Base-by-base conservation (phyloP, 139 green algal genomes). In the Edaphochlamys debaryana region DNA sequence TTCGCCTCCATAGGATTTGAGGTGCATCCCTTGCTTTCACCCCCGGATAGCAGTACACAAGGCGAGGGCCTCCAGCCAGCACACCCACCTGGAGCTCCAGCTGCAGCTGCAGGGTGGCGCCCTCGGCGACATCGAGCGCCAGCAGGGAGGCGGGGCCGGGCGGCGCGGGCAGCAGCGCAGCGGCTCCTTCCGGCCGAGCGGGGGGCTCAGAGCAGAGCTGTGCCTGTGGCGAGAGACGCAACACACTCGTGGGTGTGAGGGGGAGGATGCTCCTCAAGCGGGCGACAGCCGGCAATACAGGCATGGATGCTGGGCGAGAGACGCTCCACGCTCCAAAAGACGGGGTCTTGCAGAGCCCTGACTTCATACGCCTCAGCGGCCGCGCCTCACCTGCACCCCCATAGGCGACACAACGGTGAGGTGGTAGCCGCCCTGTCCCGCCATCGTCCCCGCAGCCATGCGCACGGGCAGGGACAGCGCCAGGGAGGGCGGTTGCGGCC, bases 351-450 rank as follows among this genome's bases (percentile, higher is more conserved):
- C n/a, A n/a, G n/a, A n/a, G n/a, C n/a, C n/a, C n/a, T n/a, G n/a
- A n/a, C n/a, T n/a, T n/a, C n/a, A n/a, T n/a, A n/a, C n/a, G n/a
- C n/a, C n/a, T n/a, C n/a, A n/a, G n/a, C n/a, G n/a, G n/a, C n/a
- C n/a, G n/a, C n/a, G n/a, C n/a, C 71, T 23, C 36, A 80, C 73
- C 54, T 58, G 54, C 38, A 69, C 37, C 38, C 56, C 73, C 7
- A 7, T 23, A 19, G 73, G 73, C 27, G 30, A 27, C 37, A 27
- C 9, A 3, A 80, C 37, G 4, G 5, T 8, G 22, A 69, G 73
- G 34, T 34, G 73, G 58, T 80, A 80, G 38, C 73, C 73, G 7
- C 0, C 25, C n/a, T n/a, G n/a, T 5, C 56, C 17, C 25, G 56
- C 73, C 73, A 80, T 56, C 56, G 38, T 30, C 4, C 73, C 73